phyloP scores from a whole-genome alignment of 108 stramenopile genomes.

The Skeletonema marinoi region DNA sequence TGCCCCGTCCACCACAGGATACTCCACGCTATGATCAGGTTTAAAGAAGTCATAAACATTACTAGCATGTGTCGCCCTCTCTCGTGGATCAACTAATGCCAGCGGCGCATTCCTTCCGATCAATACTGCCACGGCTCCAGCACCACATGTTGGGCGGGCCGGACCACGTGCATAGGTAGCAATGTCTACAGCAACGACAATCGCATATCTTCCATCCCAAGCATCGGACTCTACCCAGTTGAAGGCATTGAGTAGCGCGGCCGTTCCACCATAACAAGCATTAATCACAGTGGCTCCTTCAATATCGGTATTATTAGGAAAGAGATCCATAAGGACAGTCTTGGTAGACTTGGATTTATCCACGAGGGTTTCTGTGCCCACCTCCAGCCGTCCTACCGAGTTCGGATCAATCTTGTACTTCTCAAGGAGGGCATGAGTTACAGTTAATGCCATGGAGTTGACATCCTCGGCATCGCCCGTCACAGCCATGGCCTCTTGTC shows the following conservation, averaged over 20 bases:
- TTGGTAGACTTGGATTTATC: constrained; percentile 98
- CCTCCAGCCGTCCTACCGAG: constrained; percentile 86
- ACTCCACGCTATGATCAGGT: constrained; percentile 92
- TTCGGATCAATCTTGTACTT: constrained; percentile 91
- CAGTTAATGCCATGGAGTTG: constrained; percentile 93
- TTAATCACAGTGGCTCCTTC: constrained; percentile 96
- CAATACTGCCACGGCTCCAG: constrained; percentile 94
- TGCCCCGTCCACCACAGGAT: constrained; percentile 95
- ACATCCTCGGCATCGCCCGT: constrained; percentile 93
- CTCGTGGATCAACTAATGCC: constrained; percentile 65
- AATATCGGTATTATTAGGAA: constrained; percentile 89
- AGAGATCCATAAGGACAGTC: constrained; percentile 94
- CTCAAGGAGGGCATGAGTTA: constrained; percentile 90
- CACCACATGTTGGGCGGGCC: constrained; percentile 95
- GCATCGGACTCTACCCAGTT: constrained; percentile 89
- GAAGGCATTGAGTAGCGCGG: constrained; percentile 94
- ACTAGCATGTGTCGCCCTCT: constrained; percentile 87
- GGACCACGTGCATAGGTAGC: constrained; percentile 92
- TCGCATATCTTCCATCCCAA: constrained; percentile 96
- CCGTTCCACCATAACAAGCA: constrained; percentile 99
- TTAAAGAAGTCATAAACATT: constrained; percentile 99
- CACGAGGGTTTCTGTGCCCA: constrained; percentile 96
- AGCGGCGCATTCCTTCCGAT: constrained; percentile 94
- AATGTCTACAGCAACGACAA: constrained; percentile 97
- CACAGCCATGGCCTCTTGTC: constrained; percentile 94